Evolutionary conservation across 225 moss, liverwort and hornwort species (phyloP).

Genomic region (Antitrichia curtipendula): DNA sequence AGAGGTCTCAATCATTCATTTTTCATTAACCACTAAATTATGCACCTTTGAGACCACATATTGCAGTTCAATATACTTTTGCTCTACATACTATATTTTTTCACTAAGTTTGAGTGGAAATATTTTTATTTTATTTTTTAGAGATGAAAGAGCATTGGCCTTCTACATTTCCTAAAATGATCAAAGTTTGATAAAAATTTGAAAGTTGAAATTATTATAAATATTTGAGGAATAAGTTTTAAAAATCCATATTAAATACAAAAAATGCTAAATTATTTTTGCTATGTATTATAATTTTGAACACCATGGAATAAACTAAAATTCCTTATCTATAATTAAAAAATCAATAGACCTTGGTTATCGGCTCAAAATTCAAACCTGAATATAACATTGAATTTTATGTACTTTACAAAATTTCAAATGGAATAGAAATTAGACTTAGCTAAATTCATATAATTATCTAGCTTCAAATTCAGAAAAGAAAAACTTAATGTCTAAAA

Average conservation of each 20-base stretch:
- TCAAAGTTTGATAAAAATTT: neutral
- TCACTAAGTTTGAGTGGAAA: neutral
- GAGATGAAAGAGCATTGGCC: neutral
- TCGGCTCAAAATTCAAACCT: neutral
- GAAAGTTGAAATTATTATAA: neutral
- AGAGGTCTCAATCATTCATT: neutral
- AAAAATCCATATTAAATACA: neutral
- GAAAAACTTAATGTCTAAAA: neutral
- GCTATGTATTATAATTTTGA: neutral
- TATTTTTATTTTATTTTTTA: neutral
- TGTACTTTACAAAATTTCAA: too few relatives aligned
- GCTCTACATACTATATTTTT: neutral
- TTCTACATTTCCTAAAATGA: neutral
- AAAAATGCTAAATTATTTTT: neutral
- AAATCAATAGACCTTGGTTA: neutral
- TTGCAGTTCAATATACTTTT: neutral
- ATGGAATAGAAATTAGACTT: neutral
- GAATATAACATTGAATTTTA: neutral
- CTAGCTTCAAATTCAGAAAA: neutral
- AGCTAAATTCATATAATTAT: neutral
- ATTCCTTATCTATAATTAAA: neutral
- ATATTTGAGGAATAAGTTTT: neutral
- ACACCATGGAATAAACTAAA: neutral
- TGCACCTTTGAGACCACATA: fast-evolving
- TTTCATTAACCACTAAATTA: neutral